phyloP scores from a whole-genome alignment of 2,329 filamentous ascomycete genomes.

The Colletotrichum musicola region DNA sequence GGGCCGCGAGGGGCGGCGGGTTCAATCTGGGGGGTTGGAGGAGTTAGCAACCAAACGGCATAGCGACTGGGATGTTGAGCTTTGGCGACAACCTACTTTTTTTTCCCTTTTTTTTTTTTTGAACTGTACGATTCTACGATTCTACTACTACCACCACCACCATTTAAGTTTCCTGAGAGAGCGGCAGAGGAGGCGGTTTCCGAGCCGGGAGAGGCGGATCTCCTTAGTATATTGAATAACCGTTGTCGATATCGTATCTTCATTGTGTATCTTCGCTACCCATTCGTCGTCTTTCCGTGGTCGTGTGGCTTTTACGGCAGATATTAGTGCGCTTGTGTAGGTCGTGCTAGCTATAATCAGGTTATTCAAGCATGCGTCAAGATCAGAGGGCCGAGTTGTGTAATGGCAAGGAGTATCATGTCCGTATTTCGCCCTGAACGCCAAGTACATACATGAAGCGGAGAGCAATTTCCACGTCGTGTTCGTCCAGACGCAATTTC shows the following conservation, averaged over 20 bases:
- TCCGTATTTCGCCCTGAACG: conserved; percentile 35
- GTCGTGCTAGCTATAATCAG: background rate
- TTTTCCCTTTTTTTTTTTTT: conserved; percentile 6
- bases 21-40: conserved; percentile 34
- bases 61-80: conserved; percentile 38
- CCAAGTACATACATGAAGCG: conserved; percentile 34
- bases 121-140: conserved; percentile 30
- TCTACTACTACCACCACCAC: conserved; percentile 21
- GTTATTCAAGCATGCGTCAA: conserved; percentile 18
- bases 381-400: background rate
- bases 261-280: background rate
- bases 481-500: conserved; percentile 32
- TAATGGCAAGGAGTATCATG: conserved; percentile 32
- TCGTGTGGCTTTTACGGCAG: background rate
- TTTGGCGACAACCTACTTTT: conserved; percentile 37
- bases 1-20: background rate
- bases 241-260: conserved; percentile 19
- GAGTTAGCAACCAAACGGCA: conserved; percentile 40
- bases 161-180: background rate
- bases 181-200: conserved; percentile 11
- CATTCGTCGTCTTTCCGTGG: background rate
- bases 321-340: background rate
- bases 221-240: conserved; percentile 36
- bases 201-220: conserved; percentile 16
- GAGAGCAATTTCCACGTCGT: conserved; percentile 25